Evolutionary conservation across 1,284 basidiomycete species (phyloP).

Genomic region (Cutaneotrichosporon sp.): DNA sequence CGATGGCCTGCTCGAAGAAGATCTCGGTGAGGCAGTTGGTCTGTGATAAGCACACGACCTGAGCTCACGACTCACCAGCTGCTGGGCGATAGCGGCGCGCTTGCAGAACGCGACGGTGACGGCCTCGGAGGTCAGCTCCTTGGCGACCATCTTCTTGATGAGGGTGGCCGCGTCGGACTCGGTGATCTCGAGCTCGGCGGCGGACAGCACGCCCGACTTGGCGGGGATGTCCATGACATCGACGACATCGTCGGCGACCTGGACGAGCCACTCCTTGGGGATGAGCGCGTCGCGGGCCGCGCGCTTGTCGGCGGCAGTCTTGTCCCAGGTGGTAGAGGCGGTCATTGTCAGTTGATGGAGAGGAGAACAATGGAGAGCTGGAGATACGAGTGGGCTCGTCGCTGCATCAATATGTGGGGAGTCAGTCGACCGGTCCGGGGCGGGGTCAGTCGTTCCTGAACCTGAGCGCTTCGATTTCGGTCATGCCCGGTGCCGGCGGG

Average conservation of each 20-base stretch:
- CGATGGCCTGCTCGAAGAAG: conserved; percentile 54
- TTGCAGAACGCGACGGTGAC: conserved; percentile 67
- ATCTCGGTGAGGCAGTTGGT: conserved; percentile 57
- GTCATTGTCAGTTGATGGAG: conserved; percentile 16
- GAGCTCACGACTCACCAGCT: conserved; percentile 63
- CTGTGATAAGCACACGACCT: conserved; percentile 27
- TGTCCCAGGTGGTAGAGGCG: conserved; percentile 56
- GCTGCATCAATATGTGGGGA: no score
- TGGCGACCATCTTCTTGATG: conserved; percentile 31
- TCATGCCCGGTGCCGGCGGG: not conserved
- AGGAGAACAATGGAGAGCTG: not conserved
- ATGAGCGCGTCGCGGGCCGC: conserved; percentile 60
- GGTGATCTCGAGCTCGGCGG: conserved; percentile 68
- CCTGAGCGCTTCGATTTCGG: not conserved
- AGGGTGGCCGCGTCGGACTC: conserved; percentile 49
- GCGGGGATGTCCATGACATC: conserved; percentile 63
- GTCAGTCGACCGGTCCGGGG: no score
- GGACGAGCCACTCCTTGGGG: conserved; percentile 62
- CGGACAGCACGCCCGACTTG: conserved; percentile 63
- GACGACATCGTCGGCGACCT: conserved; percentile 52
- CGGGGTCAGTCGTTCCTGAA: no score
- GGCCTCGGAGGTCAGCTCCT: conserved; percentile 32
- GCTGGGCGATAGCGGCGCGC: conserved; percentile 76
- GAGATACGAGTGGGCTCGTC: not conserved
- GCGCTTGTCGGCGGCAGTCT: conserved; percentile 60